These are phyloP conservation scores for Claviceps sp. DNA, from an alignment of 2,329 filamentous ascomycete species.

Conservation along the genomic window DNA sequence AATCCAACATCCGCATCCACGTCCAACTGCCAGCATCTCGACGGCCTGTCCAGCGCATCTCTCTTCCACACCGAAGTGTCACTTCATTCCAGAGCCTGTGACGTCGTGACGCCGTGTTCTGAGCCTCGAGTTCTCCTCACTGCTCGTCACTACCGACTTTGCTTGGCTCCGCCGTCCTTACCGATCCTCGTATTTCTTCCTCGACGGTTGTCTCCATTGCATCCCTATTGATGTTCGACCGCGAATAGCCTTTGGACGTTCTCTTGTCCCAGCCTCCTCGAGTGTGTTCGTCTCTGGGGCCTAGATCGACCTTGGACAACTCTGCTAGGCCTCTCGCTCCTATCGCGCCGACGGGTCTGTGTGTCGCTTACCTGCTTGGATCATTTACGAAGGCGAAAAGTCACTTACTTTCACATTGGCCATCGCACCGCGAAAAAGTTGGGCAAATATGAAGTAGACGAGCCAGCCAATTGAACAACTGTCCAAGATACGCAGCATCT, in stretches of 20 bases:
- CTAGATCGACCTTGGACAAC: neutral
- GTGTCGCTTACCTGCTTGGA: neutral
- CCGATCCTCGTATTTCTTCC: neutral
- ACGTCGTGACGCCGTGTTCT: neutral
- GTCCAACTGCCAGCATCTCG: neutral
- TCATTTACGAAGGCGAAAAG: neutral
- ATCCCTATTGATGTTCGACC: neutral
- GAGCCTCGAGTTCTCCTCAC: neutral
- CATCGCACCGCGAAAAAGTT: neutral
- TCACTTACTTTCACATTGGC: neutral
- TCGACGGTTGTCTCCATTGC: neutral
- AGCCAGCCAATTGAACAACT: neutral
- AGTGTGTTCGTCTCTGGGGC: too few species aligned
- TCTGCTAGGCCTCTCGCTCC: neutral
- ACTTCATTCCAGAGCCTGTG: neutral
- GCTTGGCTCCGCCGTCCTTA: neutral
- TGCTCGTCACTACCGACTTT: neutral
- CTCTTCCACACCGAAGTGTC: neutral
- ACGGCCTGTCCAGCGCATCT: neutral
- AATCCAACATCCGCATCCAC: neutral
- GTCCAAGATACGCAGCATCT: neutral
- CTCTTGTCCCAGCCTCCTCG: neutral
- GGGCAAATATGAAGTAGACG: neutral
- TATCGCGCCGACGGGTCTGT: neutral
- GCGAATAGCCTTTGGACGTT: neutral